Evolutionary conservation across 176 grass and related monocot genomes (phyloP).

Genomic region (Saccharum spontaneum): DNA sequence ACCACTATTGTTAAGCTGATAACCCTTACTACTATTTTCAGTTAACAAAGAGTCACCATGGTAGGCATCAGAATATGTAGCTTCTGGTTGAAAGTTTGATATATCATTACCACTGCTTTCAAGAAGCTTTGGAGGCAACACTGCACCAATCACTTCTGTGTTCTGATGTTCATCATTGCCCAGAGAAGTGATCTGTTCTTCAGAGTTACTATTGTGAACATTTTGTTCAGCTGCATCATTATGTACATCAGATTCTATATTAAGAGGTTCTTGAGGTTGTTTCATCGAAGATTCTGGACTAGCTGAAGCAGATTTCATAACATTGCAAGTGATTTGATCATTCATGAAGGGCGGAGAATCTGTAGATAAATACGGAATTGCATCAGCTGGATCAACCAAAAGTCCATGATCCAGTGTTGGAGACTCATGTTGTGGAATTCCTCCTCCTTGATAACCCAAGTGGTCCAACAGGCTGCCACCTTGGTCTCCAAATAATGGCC

Average conservation of each 20-base stretch:
- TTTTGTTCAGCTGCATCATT: conserved; percentile 40
- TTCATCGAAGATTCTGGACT: conserved; percentile 39
- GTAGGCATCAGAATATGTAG: conserved; percentile 40
- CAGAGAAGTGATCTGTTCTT: conserved; percentile 24
- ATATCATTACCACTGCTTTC: conserved; percentile 48
- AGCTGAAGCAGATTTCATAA: conserved; percentile 37
- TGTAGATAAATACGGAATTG: conserved; percentile 36
- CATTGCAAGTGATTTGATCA: conserved; percentile 49
- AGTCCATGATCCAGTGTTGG: conserved; percentile 41
- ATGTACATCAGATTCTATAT: conserved; percentile 38
- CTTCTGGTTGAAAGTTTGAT: conserved; percentile 44
- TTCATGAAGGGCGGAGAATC: conserved; percentile 43
- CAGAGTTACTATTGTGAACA: conserved; percentile 37
- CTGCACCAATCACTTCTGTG: conserved; percentile 34
- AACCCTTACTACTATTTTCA: conserved; percentile 48
- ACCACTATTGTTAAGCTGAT: conserved; percentile 47
- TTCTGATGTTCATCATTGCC: conserved; percentile 36
- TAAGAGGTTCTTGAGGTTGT: conserved; percentile 38
- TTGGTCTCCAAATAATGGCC: conserved; percentile 42
- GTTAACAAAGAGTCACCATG: conserved; percentile 57
- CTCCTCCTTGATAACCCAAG: conserved; percentile 49
- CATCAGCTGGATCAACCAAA: conserved; percentile 38
- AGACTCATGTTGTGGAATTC: conserved; percentile 41
- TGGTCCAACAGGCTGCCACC: conserved; percentile 51
- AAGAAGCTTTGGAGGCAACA: conserved; percentile 33